These are phyloP conservation scores for Malassezia furfur DNA, from an alignment of 1,284 basidiomycete species.

Conservation along the genomic window DNA sequence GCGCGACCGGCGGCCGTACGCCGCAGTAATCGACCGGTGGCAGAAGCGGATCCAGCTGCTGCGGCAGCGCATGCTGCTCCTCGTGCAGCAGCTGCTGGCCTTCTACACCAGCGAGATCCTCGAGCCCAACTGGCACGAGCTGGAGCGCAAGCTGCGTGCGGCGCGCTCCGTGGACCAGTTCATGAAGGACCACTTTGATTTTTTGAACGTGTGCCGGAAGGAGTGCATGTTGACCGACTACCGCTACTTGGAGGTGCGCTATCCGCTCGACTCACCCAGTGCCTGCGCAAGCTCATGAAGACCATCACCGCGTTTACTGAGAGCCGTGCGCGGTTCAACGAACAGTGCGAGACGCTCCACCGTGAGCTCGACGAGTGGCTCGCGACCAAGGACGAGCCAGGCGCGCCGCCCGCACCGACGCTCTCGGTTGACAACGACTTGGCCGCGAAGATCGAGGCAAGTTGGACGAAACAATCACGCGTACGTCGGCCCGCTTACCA, in stretches of 20 bases:
- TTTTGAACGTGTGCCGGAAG: constrained; percentile 41
- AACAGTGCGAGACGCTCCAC: constrained; percentile 27
- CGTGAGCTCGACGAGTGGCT: constrained; percentile 27
- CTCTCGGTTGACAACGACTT: constrained; percentile 12
- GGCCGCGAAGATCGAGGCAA: constrained; percentile 26
- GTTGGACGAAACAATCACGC: constrained; percentile 32
- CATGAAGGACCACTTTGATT: constrained; percentile 45
- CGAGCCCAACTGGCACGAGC: constrained; percentile 42
- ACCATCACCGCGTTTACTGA: constrained; percentile 34
- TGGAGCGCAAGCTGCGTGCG: constrained; percentile 32
- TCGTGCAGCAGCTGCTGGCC: constrained; percentile 43
- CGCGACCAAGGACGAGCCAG: constrained; percentile 15
- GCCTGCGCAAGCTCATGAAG: constrained; percentile 33
- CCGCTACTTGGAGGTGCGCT: constrained; percentile 23
- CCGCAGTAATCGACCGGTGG: constrained; percentile 35
- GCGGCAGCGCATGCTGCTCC: constrained; percentile 42
- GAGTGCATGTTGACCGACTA: constrained; percentile 46
- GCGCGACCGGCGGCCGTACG: constrained; percentile 13
- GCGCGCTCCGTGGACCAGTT: constrained; percentile 45
- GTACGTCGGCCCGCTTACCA: constrained; percentile 14
- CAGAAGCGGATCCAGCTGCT: constrained; percentile 41
- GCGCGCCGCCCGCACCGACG: constrained; percentile 18
- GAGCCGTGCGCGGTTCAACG: constrained; percentile 28
- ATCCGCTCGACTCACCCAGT: background rate
- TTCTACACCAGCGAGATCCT: constrained; percentile 43